Conservation (phyloP, 129 eudicot species). For the Centella asiatica region DNA sequence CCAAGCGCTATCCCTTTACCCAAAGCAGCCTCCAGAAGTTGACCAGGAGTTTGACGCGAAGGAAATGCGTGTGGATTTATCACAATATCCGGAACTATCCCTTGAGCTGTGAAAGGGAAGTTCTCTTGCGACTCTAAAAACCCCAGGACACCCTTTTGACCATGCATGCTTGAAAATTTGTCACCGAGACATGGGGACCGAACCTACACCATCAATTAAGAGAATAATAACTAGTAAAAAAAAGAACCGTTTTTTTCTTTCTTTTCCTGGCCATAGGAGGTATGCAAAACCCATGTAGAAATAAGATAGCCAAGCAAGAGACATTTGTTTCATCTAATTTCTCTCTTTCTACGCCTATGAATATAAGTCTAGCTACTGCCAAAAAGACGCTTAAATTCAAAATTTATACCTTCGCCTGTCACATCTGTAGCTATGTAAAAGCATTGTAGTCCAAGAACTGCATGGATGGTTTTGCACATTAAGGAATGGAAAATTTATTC, state of each 20-base stretch:
- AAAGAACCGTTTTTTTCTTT: no score
- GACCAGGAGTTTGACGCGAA: conserved; percentile 86
- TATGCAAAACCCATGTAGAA: not conserved
- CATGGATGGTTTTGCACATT: no score
- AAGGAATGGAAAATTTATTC: no score
- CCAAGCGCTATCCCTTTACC: conserved; percentile 89
- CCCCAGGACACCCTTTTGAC: conserved; percentile 92
- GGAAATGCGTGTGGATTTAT: conserved; percentile 91
- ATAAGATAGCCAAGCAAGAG: no score
- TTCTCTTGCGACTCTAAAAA: conserved; percentile 77
- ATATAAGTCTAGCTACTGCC: no score
- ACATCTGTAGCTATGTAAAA: no score
- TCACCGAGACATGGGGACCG: conserved; percentile 91
- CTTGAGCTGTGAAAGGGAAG: conserved; percentile 73
- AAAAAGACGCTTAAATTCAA: no score
- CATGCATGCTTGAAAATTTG: conserved; percentile 94
- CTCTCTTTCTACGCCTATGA: no score
- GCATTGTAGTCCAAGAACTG: no score
- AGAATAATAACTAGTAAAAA: not conserved
- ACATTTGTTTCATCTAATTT: no score
- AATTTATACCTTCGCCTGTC: no score
- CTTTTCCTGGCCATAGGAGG: not conserved
- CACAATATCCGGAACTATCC: conserved; percentile 85
- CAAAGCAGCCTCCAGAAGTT: conserved; percentile 77
- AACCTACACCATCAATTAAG: conserved; percentile 38